Evolutionary conservation across 768 basidiomycete species (phyloP).

Genomic region (Holtermanniella nyarrowii): DNA sequence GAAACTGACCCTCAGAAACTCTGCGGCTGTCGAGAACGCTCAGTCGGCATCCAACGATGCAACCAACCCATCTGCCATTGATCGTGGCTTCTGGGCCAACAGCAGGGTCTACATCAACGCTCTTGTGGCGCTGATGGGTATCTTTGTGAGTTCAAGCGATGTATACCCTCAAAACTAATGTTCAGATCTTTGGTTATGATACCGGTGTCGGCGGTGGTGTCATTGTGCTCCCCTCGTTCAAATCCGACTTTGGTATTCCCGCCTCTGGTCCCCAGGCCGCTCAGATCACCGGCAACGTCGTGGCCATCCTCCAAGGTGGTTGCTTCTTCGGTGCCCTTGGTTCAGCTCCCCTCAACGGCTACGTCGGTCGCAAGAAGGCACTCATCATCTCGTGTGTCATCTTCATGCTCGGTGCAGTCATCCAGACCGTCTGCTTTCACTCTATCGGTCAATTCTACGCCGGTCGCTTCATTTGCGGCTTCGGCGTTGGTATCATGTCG

Average conservation of each 20-base stretch:
- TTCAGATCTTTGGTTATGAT: constrained; percentile 61
- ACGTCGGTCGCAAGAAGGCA: constrained; percentile 57
- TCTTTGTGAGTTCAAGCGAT: not conserved
- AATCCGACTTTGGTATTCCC: constrained; percentile 52
- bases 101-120: not conserved
- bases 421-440: constrained; percentile 13
- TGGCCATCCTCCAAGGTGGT: constrained; percentile 62
- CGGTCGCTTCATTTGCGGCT: constrained; percentile 67
- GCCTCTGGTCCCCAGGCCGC: constrained; percentile 44
- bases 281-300: constrained; percentile 64
- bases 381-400: constrained; percentile 54
- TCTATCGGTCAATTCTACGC: constrained; percentile 54
- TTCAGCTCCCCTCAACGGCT: constrained; percentile 19
- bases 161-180: not conserved
- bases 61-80: not conserved
- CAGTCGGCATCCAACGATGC: not conserved
- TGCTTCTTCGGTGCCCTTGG: constrained; percentile 71
- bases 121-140: not conserved
- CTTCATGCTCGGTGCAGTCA: constrained; percentile 54
- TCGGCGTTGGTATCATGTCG: constrained; percentile 73
- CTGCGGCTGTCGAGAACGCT: not conserved
- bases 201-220: constrained; percentile 55
- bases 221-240: constrained; percentile 55
- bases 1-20: not conserved
- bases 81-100: not conserved